Conservation (phyloP, 805 yeast genomes). For the Cyberlindnera xishuangbannaensis region DNA sequence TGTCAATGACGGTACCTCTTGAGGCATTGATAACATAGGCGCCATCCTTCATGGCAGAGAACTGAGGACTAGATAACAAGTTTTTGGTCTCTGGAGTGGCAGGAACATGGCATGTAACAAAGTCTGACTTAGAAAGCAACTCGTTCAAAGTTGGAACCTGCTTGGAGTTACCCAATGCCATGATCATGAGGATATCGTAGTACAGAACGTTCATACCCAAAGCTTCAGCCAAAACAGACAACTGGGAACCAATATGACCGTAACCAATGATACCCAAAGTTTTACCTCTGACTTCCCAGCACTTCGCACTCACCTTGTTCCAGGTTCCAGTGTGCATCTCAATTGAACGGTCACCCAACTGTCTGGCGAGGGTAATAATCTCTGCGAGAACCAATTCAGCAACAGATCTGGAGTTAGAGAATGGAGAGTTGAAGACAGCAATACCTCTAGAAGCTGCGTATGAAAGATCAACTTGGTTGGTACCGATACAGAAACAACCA, state of each 20-base stretch:
- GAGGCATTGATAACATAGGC: slow-evolving; percentile 92
- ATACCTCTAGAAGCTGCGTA: slow-evolving; percentile 90
- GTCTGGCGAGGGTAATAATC: slow-evolving; percentile 90
- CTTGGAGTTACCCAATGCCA: slow-evolving; percentile 95
- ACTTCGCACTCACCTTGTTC: slow-evolving; percentile 91
- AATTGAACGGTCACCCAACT: slow-evolving; percentile 91
- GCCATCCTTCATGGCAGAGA: slow-evolving; percentile 95
- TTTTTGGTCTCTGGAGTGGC: slow-evolving; percentile 89
- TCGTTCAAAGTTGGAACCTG: slow-evolving; percentile 86
- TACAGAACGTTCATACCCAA: slow-evolving; percentile 96
- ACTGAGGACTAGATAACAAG: slow-evolving; percentile 83
- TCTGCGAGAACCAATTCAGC: slow-evolving; percentile 97
- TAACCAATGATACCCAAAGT: slow-evolving; percentile 96
- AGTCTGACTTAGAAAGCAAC: slow-evolving; percentile 75
- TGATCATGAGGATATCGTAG: slow-evolving; percentile 87
- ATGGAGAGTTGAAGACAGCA: slow-evolving; percentile 97
- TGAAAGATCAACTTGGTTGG: slow-evolving; percentile 93
- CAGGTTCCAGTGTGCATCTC: slow-evolving; percentile 96
- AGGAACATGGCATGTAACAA: slow-evolving; percentile 91
- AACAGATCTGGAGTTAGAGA: slow-evolving; percentile 96
- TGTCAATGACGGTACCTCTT: slow-evolving; percentile 96
- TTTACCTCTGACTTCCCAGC: slow-evolving; percentile 99
- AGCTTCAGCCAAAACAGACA: slow-evolving; percentile 93
- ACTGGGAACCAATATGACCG: slow-evolving; percentile 97
- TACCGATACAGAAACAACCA: slow-evolving; percentile 99